Conservation (phyloP, 371 early-diverging fungal species). For the Lichtheimia ramosa region DNA sequence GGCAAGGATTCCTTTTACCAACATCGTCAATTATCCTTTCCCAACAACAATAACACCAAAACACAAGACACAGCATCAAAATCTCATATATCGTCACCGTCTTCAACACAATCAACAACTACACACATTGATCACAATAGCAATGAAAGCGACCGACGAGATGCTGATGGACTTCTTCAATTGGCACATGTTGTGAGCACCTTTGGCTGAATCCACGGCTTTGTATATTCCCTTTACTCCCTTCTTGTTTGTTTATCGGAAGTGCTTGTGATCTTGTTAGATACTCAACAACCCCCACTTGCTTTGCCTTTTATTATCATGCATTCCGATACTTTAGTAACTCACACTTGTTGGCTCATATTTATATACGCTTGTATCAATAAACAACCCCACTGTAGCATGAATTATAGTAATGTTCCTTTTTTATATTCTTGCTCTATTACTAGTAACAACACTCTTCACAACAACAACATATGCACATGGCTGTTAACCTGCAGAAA, state of each 20-base stretch:
- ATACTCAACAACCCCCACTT: too few species aligned
- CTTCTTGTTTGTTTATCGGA: conserved; percentile 44
- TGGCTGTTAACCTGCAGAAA: too few species aligned
- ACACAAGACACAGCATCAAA: conserved; percentile 4
- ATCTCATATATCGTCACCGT: conserved; percentile 4
- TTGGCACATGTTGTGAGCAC: conserved; percentile 45
- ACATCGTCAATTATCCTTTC: neutral
- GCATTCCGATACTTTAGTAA: too few species aligned
- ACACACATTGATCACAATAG: conserved; percentile 9
- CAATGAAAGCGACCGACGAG: conserved; percentile 4
- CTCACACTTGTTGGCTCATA: too few species aligned
- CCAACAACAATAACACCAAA: neutral
- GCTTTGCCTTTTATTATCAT: too few species aligned
- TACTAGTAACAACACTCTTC: too few species aligned
- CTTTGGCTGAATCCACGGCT: conserved; percentile 34
- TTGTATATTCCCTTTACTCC: neutral
- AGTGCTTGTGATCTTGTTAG: conserved; percentile 41
- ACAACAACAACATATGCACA: too few species aligned
- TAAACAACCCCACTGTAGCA: too few species aligned
- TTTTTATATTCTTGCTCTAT: too few species aligned
- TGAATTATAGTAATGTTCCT: too few species aligned
- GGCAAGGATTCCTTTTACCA: neutral
- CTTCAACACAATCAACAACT: conserved; percentile 13
- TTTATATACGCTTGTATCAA: too few species aligned
- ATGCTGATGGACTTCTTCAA: conserved; percentile 22